Evolutionary conservation across 1,139 yeast genomes (phyloP).

Genomic region (Candida frijolesensis): DNA sequence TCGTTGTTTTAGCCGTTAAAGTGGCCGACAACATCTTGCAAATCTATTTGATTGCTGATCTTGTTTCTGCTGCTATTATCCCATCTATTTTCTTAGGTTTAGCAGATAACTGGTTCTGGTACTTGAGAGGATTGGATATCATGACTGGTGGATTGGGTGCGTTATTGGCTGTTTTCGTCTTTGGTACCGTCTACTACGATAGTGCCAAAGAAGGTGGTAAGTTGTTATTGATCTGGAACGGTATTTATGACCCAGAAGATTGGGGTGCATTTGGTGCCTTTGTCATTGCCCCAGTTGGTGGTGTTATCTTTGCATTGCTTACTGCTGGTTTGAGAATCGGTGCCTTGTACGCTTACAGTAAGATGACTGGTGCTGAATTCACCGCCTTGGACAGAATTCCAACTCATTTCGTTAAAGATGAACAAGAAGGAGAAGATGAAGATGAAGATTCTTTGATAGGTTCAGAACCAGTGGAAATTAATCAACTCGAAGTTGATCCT

Average conservation of each 20-base stretch:
- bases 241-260: conserved; percentile 73
- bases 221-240: conserved; percentile 69
- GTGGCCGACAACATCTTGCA: conserved; percentile 82
- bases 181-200: conserved; percentile 77
- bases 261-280: conserved; percentile 97
- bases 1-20: conserved; percentile 78
- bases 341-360: conserved; percentile 38
- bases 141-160: conserved; percentile 86
- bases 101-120: conserved; percentile 60
- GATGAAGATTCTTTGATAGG: conserved; percentile 8
- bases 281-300: conserved; percentile 87
- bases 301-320: conserved; percentile 58
- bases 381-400: conserved; percentile 57
- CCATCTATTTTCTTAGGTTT: conserved; percentile 87
- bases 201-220: conserved; percentile 78
- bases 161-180: conserved; percentile 73
- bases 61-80: conserved; percentile 82
- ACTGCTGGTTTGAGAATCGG: conserved; percentile 55
- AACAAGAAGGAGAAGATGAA: conserved; percentile 12
- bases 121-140: conserved; percentile 78
- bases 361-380: conserved; percentile 46
- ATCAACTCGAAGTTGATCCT: not conserved
- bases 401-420: conserved; percentile 17
- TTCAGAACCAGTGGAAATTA: not conserved
- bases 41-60: conserved; percentile 87